Percentiles rank a stretch among this genome's conserved stretches.
Evolutionary conservation across 1,139 yeast genomes (phyloP).

Genomic region (Blastobotrys elegans): DNA sequence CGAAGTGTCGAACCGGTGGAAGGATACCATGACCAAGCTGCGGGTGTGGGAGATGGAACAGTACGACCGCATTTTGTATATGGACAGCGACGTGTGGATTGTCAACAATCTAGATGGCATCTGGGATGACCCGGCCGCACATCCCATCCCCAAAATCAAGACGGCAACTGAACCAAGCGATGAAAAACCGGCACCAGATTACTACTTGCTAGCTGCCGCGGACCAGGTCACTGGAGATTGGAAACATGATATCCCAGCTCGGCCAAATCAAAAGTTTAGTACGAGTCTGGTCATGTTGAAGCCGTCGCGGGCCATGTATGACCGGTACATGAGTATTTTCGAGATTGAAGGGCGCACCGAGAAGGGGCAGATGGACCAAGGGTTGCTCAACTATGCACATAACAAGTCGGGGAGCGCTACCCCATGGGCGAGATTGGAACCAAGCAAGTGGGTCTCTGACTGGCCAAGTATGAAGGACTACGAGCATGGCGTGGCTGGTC

Average conservation of each 20-base stretch:
- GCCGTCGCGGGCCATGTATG: neutral
- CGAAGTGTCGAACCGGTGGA: neutral
- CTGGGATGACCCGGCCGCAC: conserved; percentile 6
- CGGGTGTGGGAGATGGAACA: conserved; percentile 3
- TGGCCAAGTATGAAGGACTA: conserved; percentile 4
- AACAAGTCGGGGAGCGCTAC: neutral
- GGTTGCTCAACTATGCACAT: conserved; percentile 6
- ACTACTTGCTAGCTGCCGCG: neutral
- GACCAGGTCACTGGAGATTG: neutral
- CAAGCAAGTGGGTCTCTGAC: conserved; percentile 4
- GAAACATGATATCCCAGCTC: neutral
- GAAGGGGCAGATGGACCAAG: conserved; percentile 4
- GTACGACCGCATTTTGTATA: conserved; percentile 1
- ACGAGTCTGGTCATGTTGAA: conserved; percentile 1
- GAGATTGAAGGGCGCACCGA: neutral
- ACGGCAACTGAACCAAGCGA: neutral
- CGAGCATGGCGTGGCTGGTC: neutral
- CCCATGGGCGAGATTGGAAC: conserved; percentile 6
- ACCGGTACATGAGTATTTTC: neutral
- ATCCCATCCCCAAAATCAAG: neutral
- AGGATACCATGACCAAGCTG: conserved; percentile 6
- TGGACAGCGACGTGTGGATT: conserved; percentile 3
- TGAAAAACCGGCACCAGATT: neutral
- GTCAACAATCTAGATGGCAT: conserved; percentile 2
- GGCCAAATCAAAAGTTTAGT: neutral